These are phyloP conservation scores for Manihot esculenta DNA, from an alignment of 441 rosid species.

Conservation along the genomic window DNA sequence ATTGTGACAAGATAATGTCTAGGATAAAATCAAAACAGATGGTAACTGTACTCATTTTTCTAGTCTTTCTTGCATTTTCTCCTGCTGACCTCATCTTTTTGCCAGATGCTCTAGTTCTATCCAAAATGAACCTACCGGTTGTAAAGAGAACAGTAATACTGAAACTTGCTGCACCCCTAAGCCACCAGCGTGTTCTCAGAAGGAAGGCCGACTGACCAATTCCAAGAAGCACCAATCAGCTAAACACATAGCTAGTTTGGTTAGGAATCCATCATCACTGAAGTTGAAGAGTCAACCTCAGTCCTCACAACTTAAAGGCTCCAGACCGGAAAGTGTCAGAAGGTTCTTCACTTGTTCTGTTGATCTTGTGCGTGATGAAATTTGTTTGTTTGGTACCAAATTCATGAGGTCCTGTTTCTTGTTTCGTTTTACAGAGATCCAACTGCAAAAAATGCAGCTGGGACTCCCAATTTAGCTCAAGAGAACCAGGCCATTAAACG, in stretches of 20 bases:
- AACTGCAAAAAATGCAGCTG: slow-evolving; percentile 31
- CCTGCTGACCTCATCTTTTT: slow-evolving; percentile 18
- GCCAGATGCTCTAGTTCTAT: slow-evolving; percentile 19
- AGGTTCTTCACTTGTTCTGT: slow-evolving; percentile 33
- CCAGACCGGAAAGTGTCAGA: slow-evolving; percentile 38
- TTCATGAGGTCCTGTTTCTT: background rate
- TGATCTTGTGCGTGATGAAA: background rate
- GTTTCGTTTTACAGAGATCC: slow-evolving; percentile 35
- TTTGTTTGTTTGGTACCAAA: background rate
- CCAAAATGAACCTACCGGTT: slow-evolving; percentile 24
- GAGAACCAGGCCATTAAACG: slow-evolving; percentile 94
- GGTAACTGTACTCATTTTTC: background rate
- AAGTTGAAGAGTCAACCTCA: slow-evolving; percentile 48
- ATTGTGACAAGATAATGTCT: background rate
- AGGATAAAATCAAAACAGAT: background rate
- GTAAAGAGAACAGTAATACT: slow-evolving; percentile 40
- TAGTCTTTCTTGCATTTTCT: slow-evolving; percentile 10
- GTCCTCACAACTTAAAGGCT: slow-evolving; percentile 53
- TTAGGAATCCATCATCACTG: slow-evolving; percentile 59
- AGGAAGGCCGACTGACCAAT: slow-evolving; percentile 38
- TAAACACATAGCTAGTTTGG: slow-evolving; percentile 51
- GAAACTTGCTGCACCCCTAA: slow-evolving; percentile 65
- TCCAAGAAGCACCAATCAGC: slow-evolving; percentile 68
- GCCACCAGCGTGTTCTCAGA: slow-evolving; percentile 35
- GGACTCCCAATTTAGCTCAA: slow-evolving; percentile 56